A percentile compares a stretch with the other conserved stretches of the same genome.
These are phyloP conservation scores for Fusarium staphyleae DNA, from an alignment of 2,329 filamentous ascomycete species.

Conservation along the genomic window DNA sequence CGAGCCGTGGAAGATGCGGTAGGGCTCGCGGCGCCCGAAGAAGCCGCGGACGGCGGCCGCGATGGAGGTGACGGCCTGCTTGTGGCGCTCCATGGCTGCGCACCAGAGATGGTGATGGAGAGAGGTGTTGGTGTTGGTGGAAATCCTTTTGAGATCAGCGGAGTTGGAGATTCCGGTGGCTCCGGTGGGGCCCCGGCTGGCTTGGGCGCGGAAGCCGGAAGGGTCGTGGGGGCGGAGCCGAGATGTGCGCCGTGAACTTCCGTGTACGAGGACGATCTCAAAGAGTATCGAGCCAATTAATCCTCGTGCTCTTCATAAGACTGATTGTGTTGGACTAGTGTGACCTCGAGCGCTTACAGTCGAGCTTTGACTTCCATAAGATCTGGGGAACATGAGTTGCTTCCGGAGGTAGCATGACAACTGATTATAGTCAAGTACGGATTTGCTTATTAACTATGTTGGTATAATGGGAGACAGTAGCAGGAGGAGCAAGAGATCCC, in stretches of 20 bases:
- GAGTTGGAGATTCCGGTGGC: constrained; percentile 12
- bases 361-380: too few relatives aligned
- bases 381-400: too few relatives aligned
- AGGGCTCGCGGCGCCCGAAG: constrained; percentile 57
- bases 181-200: constrained; percentile 13
- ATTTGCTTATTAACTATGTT: too few relatives aligned
- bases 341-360: too few relatives aligned
- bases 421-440: too few relatives aligned
- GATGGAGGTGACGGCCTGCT: constrained; percentile 53
- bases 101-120: constrained; percentile 4
- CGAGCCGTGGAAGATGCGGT: constrained; percentile 77
- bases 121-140: background rate
- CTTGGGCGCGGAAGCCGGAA: constrained; percentile 21
- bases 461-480: too few relatives aligned
- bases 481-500: too few relatives aligned
- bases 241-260: background rate
- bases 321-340: too few relatives aligned
- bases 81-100: constrained; percentile 52
- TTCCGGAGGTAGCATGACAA: too few relatives aligned
- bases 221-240: constrained; percentile 29
- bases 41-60: constrained; percentile 54
- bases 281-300: too few relatives aligned
- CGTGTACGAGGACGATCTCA: background rate
- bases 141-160: background rate
- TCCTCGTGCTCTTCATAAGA: too few relatives aligned